Evolutionary conservation across 345 rosid species (phyloP).

Genomic region (Gossypium thurberi): DNA sequence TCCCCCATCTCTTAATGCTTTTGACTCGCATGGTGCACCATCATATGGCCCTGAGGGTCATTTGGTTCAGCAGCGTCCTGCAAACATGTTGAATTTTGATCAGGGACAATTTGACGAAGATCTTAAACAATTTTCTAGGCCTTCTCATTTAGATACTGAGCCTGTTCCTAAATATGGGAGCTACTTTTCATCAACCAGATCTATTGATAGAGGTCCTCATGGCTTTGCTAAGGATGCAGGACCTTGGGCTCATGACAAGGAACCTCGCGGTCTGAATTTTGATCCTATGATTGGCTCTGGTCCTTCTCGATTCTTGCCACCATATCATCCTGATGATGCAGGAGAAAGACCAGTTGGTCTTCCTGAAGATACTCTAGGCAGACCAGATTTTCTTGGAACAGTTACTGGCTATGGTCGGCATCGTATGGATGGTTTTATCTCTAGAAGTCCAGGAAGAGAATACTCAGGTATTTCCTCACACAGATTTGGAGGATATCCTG

Average conservation of each 20-base stretch:
- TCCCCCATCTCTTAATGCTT: slow-evolving; percentile 11
- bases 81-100: slow-evolving; percentile 13
- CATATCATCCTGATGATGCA: slow-evolving; percentile 25
- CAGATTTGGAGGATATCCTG: slow-evolving; percentile 35
- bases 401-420: slow-evolving; percentile 35
- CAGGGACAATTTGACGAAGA: slow-evolving; percentile 41
- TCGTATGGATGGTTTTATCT: slow-evolving; percentile 32
- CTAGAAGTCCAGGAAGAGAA: slow-evolving; percentile 57
- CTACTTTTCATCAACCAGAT: slow-evolving; percentile 31
- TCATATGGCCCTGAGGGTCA: slow-evolving; percentile 23
- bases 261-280: slow-evolving; percentile 20
- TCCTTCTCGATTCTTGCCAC: slow-evolving; percentile 40
- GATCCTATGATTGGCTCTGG: slow-evolving; percentile 29
- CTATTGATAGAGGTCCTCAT: slow-evolving; percentile 36
- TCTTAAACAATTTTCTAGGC: slow-evolving; percentile 36
- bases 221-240: slow-evolving; percentile 35
- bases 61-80: slow-evolving; percentile 16
- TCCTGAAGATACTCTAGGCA: slow-evolving; percentile 30
- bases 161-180: slow-evolving; percentile 29
- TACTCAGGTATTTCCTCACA: slow-evolving; percentile 27
- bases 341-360: slow-evolving; percentile 38
- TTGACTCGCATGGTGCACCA: slow-evolving; percentile 24
- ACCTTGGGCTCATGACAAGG: slow-evolving; percentile 31
- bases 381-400: slow-evolving; percentile 37
- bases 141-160: slow-evolving; percentile 32